A percentile compares a stretch with the other conserved stretches of the same genome.
Conservation (phyloP, 1,284 basidiomycete species). For the Leccinum pachyderme region DNA sequence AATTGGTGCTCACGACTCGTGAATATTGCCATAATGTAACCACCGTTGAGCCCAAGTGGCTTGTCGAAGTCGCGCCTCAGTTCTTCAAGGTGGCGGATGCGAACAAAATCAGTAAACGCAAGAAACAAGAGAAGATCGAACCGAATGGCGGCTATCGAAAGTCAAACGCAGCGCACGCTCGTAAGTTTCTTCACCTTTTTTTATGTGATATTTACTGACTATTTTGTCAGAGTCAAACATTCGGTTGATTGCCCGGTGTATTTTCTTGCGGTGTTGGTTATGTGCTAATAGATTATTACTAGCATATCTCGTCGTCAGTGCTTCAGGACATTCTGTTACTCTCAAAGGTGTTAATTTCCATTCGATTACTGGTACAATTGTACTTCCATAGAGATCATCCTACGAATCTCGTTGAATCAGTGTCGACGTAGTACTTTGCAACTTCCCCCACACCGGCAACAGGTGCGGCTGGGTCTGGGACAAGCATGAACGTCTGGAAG, state of each 20-base stretch:
- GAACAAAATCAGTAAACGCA: constrained; percentile 95
- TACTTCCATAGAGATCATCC: constrained; percentile 36
- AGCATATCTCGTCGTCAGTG: not conserved
- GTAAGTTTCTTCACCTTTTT: constrained; percentile 42
- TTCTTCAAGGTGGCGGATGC: constrained; percentile 98
- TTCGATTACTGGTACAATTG: not conserved
- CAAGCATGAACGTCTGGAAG: constrained; percentile 81
- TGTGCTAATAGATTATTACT: constrained; percentile 19
- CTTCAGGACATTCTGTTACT: not conserved
- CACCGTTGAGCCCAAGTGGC: constrained; percentile 97
- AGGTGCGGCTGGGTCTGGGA: constrained; percentile 65
- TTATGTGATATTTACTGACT: constrained; percentile 15
- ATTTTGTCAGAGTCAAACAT: constrained; percentile 67
- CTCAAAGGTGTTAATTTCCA: not conserved
- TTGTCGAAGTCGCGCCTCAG: constrained; percentile 95
- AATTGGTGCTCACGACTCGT: constrained; percentile 61
- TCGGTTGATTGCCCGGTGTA: constrained; percentile 48
- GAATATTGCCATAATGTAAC: constrained; percentile 98
- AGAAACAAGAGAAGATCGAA: constrained; percentile 96
- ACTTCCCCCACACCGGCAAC: constrained; percentile 65
- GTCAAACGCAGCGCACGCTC: constrained; percentile 85
- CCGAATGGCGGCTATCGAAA: constrained; percentile 91
- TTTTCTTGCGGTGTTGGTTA: constrained; percentile 2
- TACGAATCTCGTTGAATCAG: constrained; percentile 76
- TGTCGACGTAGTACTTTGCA: constrained; percentile 75